Percentiles rank a stretch among this genome's conserved stretches.
Evolutionary conservation across 305 asterid genomes (phyloP).

Genomic region (Euphrasia arctica): DNA sequence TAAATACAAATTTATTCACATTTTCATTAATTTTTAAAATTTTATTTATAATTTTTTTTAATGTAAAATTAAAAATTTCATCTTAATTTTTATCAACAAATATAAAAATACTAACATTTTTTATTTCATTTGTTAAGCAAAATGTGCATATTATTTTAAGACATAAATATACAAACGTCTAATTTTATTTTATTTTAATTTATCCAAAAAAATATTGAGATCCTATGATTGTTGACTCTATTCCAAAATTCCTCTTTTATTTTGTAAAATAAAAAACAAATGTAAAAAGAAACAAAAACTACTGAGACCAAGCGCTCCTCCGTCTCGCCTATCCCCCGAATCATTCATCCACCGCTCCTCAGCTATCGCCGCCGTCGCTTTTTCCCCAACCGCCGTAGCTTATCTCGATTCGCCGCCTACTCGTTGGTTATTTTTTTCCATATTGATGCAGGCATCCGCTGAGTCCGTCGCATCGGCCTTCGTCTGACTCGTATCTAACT

Average conservation of each 20-base stretch:
- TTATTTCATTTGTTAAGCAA: no score
- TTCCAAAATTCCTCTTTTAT: background rate
- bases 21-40: no score
- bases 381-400: constrained; percentile 2
- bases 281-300: constrained; percentile 2
- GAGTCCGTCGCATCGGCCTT: constrained; percentile 19
- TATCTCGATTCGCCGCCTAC: constrained; percentile 6
- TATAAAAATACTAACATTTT: no score
- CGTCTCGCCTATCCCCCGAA: constrained; percentile 21
- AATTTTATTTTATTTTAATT: no score
- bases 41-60: no score
- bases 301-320: constrained; percentile 9
- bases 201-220: no score
- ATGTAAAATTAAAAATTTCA: no score
- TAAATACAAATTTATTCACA: no score
- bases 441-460: background rate
- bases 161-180: no score
- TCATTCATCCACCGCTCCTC: constrained; percentile 17
- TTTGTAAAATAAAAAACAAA: background rate
- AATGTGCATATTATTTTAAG: no score
- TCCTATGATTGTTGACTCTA: no score
- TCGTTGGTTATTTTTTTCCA: constrained; percentile 6
- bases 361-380: constrained; percentile 14
- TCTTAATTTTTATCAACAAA: no score
- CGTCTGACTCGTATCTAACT: constrained; percentile 1